A percentile compares a stretch with the other conserved stretches of the same genome.
phyloP scores from a whole-genome alignment of 805 yeast genomes.

The Spathaspora passalidarum region DNA sequence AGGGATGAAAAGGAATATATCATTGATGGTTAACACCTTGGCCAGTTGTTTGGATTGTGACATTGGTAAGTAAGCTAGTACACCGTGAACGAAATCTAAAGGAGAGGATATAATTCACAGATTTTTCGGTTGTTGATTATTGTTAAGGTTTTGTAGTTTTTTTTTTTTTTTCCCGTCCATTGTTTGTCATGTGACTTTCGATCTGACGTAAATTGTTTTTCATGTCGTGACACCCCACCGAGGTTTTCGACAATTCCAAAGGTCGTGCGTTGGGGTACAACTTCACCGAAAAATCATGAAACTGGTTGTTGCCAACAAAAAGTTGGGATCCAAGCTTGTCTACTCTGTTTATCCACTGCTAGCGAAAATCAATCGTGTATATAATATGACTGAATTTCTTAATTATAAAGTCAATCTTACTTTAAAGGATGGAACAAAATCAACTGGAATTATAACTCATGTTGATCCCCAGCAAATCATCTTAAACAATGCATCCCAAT shows the following conservation, averaged over 20 bases:
- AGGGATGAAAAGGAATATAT: constrained; percentile 79
- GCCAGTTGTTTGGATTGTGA: not conserved
- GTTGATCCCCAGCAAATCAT: constrained; percentile 29
- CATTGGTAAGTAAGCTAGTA: not conserved
- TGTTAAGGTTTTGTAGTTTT: too few relatives aligned
- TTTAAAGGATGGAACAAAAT: constrained; percentile 35
- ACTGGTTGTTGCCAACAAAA: not conserved
- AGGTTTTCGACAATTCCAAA: not conserved
- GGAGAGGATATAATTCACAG: too few relatives aligned
- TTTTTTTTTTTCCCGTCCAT: too few relatives aligned
- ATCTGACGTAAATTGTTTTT: not conserved
- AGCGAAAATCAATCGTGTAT: too few relatives aligned
- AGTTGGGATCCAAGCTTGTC: too few relatives aligned
- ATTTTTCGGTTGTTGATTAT: too few relatives aligned
- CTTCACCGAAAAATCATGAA: not conserved
- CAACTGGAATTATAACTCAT: constrained; percentile 31
- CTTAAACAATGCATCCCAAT: constrained; percentile 20
- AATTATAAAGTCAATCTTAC: constrained; percentile 39
- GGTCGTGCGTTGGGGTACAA: not conserved
- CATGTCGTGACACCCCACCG: not conserved
- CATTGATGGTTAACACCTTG: constrained; percentile 18
- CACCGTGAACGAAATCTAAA: too few relatives aligned
- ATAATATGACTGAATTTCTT: constrained; percentile 38
- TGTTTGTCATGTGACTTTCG: too few relatives aligned
- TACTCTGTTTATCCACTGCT: too few relatives aligned